Conservation (phyloP, 2,329 filamentous ascomycete genomes). For the Fusarium torreyae region DNA sequence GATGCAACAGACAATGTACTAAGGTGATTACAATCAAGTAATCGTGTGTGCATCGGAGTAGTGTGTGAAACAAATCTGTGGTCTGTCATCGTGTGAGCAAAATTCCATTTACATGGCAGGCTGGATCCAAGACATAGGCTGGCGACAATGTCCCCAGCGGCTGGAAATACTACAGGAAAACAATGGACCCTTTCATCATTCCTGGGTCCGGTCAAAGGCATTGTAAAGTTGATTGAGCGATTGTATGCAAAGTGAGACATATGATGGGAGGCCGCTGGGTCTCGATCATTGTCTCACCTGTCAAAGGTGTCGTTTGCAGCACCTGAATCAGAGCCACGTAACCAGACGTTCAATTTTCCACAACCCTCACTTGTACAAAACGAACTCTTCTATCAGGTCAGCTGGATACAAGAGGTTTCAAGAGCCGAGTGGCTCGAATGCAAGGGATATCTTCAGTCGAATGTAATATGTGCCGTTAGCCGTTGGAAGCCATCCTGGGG, state of each 20-base stretch:
- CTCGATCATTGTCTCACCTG: not conserved
- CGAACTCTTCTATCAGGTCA: too few relatives aligned
- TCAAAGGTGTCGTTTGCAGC: not conserved
- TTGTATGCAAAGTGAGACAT: constrained; percentile 1
- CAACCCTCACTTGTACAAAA: not conserved
- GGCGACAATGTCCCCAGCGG: constrained; percentile 17
- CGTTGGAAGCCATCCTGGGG: constrained; percentile 12
- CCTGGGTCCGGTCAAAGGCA: rapidly evolving
- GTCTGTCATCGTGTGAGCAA: not conserved
- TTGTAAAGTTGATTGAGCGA: not conserved
- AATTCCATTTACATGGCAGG: constrained; percentile 15
- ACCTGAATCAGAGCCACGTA: not conserved
- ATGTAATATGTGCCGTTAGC: not conserved
- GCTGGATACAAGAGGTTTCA: not conserved
- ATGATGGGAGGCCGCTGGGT: not conserved
- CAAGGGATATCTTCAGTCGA: not conserved
- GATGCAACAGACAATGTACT: too few relatives aligned
- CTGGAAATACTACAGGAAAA: constrained; percentile 5
- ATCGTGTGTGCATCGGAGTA: rapidly evolving
- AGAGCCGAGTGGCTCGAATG: not conserved
- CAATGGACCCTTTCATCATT: not conserved
- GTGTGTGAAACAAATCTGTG: not conserved
- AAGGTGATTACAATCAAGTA: rapidly evolving
- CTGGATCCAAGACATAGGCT: constrained; percentile 33
- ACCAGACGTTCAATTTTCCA: not conserved